These are phyloP conservation scores for Rutstroemia sydowiana DNA, from an alignment of 2,329 filamentous ascomycete species.

Conservation along the genomic window DNA sequence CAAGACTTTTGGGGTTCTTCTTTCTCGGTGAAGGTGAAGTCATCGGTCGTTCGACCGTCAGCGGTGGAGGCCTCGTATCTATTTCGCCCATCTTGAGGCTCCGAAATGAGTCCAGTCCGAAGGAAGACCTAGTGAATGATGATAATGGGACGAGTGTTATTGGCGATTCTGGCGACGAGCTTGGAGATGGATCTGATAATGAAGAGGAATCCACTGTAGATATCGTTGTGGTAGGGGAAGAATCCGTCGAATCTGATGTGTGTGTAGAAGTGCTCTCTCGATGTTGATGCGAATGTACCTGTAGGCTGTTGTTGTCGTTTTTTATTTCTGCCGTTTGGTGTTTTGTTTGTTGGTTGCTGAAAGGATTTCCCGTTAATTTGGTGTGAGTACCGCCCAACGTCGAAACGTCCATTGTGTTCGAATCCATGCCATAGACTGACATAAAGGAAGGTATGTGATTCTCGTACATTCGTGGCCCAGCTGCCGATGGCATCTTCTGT, in stretches of 20 bases:
- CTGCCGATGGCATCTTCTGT: slow-evolving; percentile 53
- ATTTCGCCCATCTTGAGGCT: slow-evolving; percentile 31
- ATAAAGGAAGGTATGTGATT: slow-evolving; percentile 70
- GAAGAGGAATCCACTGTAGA: slow-evolving; percentile 90
- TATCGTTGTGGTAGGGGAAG: slow-evolving; percentile 88
- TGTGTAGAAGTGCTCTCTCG: slow-evolving; percentile 73
- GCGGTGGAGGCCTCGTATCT: slow-evolving; percentile 36
- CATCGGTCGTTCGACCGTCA: slow-evolving; percentile 45
- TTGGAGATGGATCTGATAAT: slow-evolving; percentile 83
- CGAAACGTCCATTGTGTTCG: slow-evolving; percentile 24
- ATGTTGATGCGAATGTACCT: slow-evolving; percentile 50
- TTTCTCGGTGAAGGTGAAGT: slow-evolving; percentile 64
- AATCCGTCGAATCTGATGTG: slow-evolving; percentile 78
- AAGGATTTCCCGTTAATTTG: slow-evolving; percentile 19
- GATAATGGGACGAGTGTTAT: slow-evolving; percentile 64
- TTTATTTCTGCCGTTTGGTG: slow-evolving; percentile 10
- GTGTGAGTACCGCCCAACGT: slow-evolving; percentile 14
- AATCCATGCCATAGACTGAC: slow-evolving; percentile 64
- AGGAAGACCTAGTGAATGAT: slow-evolving; percentile 57
- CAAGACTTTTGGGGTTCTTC: slow-evolving; percentile 78
- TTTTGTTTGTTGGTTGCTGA: slow-evolving; percentile 10
- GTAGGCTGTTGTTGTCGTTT: slow-evolving; percentile 15
- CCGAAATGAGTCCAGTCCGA: slow-evolving; percentile 34
- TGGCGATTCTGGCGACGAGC: slow-evolving; percentile 86
- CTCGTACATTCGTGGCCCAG: slow-evolving; percentile 54